Evolutionary conservation across 805 yeast genomes (phyloP), one percentile per base, ranked within the genome.

Genomic region (Cephaloascus fragrans): DNA sequence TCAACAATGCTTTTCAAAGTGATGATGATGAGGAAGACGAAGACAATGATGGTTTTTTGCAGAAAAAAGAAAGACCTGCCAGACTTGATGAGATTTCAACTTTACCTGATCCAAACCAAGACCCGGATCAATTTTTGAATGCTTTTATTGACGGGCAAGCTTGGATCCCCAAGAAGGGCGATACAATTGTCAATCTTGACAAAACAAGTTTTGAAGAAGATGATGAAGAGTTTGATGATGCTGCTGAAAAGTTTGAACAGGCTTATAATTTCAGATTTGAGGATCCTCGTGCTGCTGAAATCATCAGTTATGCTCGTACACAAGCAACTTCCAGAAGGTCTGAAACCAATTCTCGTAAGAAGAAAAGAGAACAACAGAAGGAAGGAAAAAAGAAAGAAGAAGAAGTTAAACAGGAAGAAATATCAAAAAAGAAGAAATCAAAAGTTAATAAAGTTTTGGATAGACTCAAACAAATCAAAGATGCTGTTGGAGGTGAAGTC

Each of bases 261-360:
- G 96, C 95, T 0, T 90, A 89, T 62, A 93, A 93, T 53, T 90
- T 90, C 70, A 75, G 98, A 56, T 93, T 75, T 56, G 98, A 93
- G 61, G 97, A 89, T 51, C 88, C 95, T 14, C 77, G 79, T 47
- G 74, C 96, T 4, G 86, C 90, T 0, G 96, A 90, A 52, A 85
- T 93, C 57, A 82, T 89, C 16, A 82, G 95, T 15, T 93, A 90
- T 64, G 97, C 97, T 2, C 87, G 98, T 73, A 81, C 69, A 34
- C 96, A 88, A 60, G 95, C 93, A 18, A 87, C 97, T 0, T 70
- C 88, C 53, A 80, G 98, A 64, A 73, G 98, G 55, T 77, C 82
- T 17, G 79, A 77, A 38, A 71, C 79, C 43, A 76, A 80, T 48
- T 59, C 83, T 10, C 76, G 98, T 50, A 87, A 87, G 66, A 77